These are phyloP conservation scores for Aspergillus sclerotialis DNA, from an alignment of 2,329 filamentous ascomycete genomes.

Conservation along the genomic window DNA sequence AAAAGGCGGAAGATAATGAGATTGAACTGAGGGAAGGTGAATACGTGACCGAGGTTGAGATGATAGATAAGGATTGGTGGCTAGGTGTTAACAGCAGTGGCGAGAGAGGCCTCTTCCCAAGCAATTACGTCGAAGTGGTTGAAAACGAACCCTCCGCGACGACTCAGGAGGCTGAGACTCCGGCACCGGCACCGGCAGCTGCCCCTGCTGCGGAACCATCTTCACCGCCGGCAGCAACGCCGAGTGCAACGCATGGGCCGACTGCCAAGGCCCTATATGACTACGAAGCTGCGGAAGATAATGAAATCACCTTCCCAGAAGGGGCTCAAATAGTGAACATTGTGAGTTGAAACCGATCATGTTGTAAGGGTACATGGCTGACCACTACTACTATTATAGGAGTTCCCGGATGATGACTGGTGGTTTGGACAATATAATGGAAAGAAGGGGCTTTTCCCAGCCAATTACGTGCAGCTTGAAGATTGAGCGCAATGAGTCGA, in stretches of 20 bases:
- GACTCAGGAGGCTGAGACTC: constrained; percentile 19
- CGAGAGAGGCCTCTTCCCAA: constrained; percentile 86
- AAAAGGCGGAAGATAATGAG: constrained; percentile 96
- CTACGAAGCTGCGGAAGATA: constrained; percentile 95
- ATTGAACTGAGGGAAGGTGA: constrained; percentile 86
- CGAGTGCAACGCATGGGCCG: constrained; percentile 38
- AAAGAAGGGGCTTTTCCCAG: constrained; percentile 70
- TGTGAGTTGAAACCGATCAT: constrained; percentile 47
- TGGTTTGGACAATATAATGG: constrained; percentile 87
- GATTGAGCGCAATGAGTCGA: too few relatives aligned
- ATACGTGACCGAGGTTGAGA: constrained; percentile 83
- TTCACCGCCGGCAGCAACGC: constrained; percentile 29
- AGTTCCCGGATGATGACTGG: constrained; percentile 98
- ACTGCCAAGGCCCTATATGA: constrained; percentile 86
- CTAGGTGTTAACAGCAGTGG: constrained; percentile 82
- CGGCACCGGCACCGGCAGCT: constrained; percentile 28
- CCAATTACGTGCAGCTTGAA: constrained; percentile 43
- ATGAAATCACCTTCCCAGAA: constrained; percentile 79
- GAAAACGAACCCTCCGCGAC: constrained; percentile 42
- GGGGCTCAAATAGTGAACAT: constrained; percentile 73
- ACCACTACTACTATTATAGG: constrained; percentile 43
- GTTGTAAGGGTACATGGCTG: background rate
- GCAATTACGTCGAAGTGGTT: constrained; percentile 89
- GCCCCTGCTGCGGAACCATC: constrained; percentile 30
- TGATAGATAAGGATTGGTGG: constrained; percentile 99